These are phyloP conservation scores for Mortierella sp. DNA, from an alignment of 371 early-diverging fungal genomes.

Conservation along the genomic window DNA sequence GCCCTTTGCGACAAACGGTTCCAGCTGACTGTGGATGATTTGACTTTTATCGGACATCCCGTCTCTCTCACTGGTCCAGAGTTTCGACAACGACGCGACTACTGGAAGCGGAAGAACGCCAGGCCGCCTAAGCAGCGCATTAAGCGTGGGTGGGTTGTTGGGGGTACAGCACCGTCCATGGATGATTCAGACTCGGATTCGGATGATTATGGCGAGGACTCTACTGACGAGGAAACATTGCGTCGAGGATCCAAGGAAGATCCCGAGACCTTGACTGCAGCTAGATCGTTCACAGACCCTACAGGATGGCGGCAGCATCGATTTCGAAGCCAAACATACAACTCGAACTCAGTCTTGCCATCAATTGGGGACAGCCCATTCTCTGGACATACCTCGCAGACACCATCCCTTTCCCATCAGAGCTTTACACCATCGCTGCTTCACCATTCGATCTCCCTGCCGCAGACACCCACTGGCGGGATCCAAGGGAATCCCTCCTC, in stretches of 20 bases:
- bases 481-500: constrained; percentile 14
- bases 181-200: constrained; percentile 36
- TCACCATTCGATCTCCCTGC: constrained; percentile 44
- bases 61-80: constrained; percentile 64
- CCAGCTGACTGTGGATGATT: constrained; percentile 81
- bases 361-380: constrained; percentile 31
- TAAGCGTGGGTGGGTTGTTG: constrained; percentile 37
- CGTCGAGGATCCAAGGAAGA: constrained; percentile 44
- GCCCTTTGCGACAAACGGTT: constrained; percentile 80
- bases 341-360: constrained; percentile 30
- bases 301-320: constrained; percentile 39
- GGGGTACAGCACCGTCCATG: constrained; percentile 24
- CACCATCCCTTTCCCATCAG: constrained; percentile 22
- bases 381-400: constrained; percentile 25
- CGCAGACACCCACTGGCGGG: constrained; percentile 42
- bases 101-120: constrained; percentile 31
- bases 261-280: constrained; percentile 5
- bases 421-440: constrained; percentile 33
- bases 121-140: constrained; percentile 20
- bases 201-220: constrained; percentile 34
- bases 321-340: constrained; percentile 44
- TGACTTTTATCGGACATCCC: constrained; percentile 81
- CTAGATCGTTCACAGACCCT: constrained; percentile 37
- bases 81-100: constrained; percentile 56
- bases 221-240: constrained; percentile 28